These are phyloP conservation scores for Talaromyces islandicus DNA, from an alignment of 2,329 filamentous ascomycete genomes.

Conservation along the genomic window DNA sequence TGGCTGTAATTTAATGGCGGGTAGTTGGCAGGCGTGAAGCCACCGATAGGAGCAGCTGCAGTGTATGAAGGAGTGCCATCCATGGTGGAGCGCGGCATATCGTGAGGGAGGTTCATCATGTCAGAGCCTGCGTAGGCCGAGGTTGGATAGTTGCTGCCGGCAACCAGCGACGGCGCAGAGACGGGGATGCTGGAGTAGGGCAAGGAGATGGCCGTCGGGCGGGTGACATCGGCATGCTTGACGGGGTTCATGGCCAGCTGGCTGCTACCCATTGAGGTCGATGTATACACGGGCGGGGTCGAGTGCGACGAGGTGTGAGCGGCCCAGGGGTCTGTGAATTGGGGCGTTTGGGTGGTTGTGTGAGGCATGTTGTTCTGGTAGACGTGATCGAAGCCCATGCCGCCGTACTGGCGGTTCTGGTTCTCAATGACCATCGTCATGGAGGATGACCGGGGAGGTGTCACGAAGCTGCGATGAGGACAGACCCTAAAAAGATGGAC, in stretches of 20 bases:
- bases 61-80: slow-evolving; percentile 57
- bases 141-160: slow-evolving; percentile 61
- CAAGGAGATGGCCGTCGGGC: slow-evolving; percentile 60
- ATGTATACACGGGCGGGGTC: slow-evolving; percentile 55
- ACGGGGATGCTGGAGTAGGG: slow-evolving; percentile 68
- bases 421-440: slow-evolving; percentile 97
- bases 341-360: slow-evolving; percentile 56
- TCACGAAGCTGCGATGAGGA: not conserved
- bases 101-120: slow-evolving; percentile 66
- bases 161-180: slow-evolving; percentile 64
- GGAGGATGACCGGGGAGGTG: slow-evolving; percentile 31
- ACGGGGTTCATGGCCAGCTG: slow-evolving; percentile 54
- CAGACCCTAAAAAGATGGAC: not conserved
- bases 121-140: slow-evolving; percentile 54
- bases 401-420: slow-evolving; percentile 74
- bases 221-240: slow-evolving; percentile 50
- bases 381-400: slow-evolving; percentile 71
- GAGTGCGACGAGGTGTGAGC: slow-evolving; percentile 55
- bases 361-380: slow-evolving; percentile 61
- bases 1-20: slow-evolving; percentile 68
- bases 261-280: slow-evolving; percentile 54
- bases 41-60: slow-evolving; percentile 63
- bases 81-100: slow-evolving; percentile 70
- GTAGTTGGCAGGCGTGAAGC: slow-evolving; percentile 65
- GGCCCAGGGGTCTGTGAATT: slow-evolving; percentile 88